Conservation (phyloP, 2,329 filamentous ascomycete species). For the Apiospora saccharicola region DNA sequence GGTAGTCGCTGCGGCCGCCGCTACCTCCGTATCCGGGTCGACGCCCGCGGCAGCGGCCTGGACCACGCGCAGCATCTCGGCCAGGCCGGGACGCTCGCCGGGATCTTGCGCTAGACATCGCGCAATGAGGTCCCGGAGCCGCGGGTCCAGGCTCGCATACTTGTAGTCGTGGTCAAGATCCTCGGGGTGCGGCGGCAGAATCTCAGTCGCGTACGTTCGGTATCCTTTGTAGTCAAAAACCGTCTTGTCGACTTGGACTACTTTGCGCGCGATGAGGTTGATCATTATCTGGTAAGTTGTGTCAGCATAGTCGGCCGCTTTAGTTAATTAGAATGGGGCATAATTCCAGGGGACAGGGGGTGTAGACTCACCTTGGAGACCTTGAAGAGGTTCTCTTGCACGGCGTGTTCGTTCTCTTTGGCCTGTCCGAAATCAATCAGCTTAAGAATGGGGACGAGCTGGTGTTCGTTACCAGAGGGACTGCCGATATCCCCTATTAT, state of each 20-base stretch:
- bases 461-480: background rate
- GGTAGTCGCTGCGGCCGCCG: background rate
- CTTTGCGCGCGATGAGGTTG: slow-evolving; percentile 12
- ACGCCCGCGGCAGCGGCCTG: background rate
- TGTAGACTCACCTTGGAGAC: background rate
- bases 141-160: background rate
- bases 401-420: background rate
- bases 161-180: background rate
- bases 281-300: background rate
- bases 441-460: background rate
- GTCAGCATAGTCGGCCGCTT: background rate
- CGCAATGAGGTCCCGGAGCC: background rate
- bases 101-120: slow-evolving; percentile 9
- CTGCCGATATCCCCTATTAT: background rate
- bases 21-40: background rate
- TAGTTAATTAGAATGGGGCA: background rate
- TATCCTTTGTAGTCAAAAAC: background rate
- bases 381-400: slow-evolving; percentile 3
- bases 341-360: background rate
- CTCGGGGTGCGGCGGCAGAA: slow-evolving; percentile 8
- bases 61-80: background rate
- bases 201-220: slow-evolving; percentile 22
- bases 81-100: background rate
- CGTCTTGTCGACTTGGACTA: background rate
- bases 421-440: slow-evolving; percentile 14